Evolutionary conservation across 805 yeast genomes (phyloP).

Genomic region (Millerozyma acaciae): DNA sequence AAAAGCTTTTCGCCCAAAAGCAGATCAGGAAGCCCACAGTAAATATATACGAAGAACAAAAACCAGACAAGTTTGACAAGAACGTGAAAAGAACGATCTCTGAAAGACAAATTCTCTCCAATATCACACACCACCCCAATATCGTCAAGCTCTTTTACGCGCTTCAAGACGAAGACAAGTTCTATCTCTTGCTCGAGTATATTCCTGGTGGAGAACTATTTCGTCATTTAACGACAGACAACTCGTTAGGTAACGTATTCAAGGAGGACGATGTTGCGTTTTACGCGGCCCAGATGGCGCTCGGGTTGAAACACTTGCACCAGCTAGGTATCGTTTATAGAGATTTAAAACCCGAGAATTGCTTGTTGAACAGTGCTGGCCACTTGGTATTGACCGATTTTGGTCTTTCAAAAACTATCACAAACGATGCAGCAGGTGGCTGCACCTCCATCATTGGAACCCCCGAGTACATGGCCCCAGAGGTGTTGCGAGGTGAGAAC

Average conservation of each 20-base stretch:
- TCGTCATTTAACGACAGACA: slow-evolving; percentile 48
- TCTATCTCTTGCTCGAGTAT: slow-evolving; percentile 73
- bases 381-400: slow-evolving; percentile 83
- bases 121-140: slow-evolving; percentile 65
- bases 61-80: slow-evolving; percentile 10
- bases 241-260: slow-evolving; percentile 18
- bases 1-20: slow-evolving; percentile 77
- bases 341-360: slow-evolving; percentile 87
- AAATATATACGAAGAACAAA: slow-evolving; percentile 38
- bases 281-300: slow-evolving; percentile 66
- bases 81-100: slow-evolving; percentile 71
- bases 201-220: slow-evolving; percentile 88
- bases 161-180: slow-evolving; percentile 72
- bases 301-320: slow-evolving; percentile 75
- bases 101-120: slow-evolving; percentile 69
- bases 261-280: slow-evolving; percentile 38
- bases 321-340: slow-evolving; percentile 79
- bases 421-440: slow-evolving; percentile 17
- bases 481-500: slow-evolving; percentile 69
- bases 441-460: slow-evolving; percentile 68
- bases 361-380: slow-evolving; percentile 71
- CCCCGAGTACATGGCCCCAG: slow-evolving; percentile 89
- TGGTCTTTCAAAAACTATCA: slow-evolving; percentile 58
- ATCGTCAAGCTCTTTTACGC: slow-evolving; percentile 81
- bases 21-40: slow-evolving; percentile 80